Base-by-base conservation (phyloP, 495 filamentous ascomycete species). In the Evansstolkia leycettana region DNA sequence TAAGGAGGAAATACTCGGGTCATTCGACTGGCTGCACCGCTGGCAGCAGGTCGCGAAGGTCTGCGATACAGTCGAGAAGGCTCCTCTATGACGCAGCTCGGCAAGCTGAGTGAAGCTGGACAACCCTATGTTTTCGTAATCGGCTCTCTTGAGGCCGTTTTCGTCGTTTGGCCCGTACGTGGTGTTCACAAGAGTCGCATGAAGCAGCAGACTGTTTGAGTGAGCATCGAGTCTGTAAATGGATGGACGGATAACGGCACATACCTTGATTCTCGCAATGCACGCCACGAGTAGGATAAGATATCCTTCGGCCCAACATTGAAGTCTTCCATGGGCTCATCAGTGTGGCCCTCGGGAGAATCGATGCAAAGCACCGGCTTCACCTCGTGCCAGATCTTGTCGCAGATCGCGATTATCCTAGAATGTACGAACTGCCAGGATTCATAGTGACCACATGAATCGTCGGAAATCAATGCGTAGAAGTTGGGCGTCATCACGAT, bases 261-360 rank as follows among this genome's bases (percentile, higher is more conserved):
- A 25, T 60, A 87, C 82, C 82, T 94, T 14, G 87, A 83, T 51
- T 96, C 90, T 35, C 92, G 87, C 14, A 95, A 64, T 0, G 84
- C 85, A 46, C 90, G 73, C 73, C 93, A 98, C 28, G 81, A 89
- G 49, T 94, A 98, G 19, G 86, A 94, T 30, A 96, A 62, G 20
- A 87, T 65, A 48, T 89, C 84, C 48, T 95, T 94, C 0, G 87
- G 88, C 15, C 68, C 69, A 5, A 76, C 46, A 31, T 77, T 72
- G 0, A 76, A 54, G 2, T 79, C 78, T 35, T 88, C 80, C 12
- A 78, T 47, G 6, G 84, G 76, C 42, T 83, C 73, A 1, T 84
- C 81, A 1, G 83, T 62, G 54, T 88, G 75, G 2, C 90, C 88
- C 54, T 95, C 89, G 0, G 90, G 90, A 8, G 88, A 88, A 46